A percentile compares a stretch with the other conserved stretches of the same genome.
These are phyloP conservation scores for Prasinococcaceae sp. DNA, from an alignment of 139 green algal genomes.

Conservation along the genomic window DNA sequence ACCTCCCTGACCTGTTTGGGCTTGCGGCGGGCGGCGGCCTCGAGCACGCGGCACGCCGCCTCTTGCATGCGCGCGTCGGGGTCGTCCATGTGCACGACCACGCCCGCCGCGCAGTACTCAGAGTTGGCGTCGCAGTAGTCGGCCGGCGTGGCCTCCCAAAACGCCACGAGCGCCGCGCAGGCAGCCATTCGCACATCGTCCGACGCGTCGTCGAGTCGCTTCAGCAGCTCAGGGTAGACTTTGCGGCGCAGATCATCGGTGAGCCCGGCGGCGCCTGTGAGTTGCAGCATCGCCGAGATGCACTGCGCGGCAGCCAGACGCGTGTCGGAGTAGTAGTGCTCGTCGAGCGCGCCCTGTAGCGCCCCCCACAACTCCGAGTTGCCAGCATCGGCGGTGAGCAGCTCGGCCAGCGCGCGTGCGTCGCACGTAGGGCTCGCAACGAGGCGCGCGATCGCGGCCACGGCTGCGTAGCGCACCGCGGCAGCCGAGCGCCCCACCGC, in stretches of 20 bases:
- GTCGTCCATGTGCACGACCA: slow-evolving; percentile 73
- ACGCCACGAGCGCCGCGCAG: slow-evolving; percentile 25
- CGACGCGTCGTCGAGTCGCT: slow-evolving; percentile 64
- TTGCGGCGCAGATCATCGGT: slow-evolving; percentile 31
- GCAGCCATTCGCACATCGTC: slow-evolving; percentile 34
- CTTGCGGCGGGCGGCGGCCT: slow-evolving; percentile 4
- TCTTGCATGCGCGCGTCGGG: slow-evolving; percentile 35
- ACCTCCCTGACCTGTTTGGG: neutral
- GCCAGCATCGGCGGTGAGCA: neutral
- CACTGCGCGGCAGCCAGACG: slow-evolving; percentile 32
- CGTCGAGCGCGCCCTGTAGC: slow-evolving; percentile 48
- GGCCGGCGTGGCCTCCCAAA: slow-evolving; percentile 22
- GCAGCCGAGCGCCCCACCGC: slow-evolving; percentile 50
- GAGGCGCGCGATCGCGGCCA: slow-evolving; percentile 41
- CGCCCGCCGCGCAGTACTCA: slow-evolving; percentile 40
- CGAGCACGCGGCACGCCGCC: slow-evolving; percentile 20
- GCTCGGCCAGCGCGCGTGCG: neutral
- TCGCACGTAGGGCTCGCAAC: slow-evolving; percentile 23
- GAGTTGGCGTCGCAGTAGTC: slow-evolving; percentile 41
- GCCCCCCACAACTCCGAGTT: slow-evolving; percentile 37
- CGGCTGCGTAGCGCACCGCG: slow-evolving; percentile 45
- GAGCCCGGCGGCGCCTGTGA: slow-evolving; percentile 19
- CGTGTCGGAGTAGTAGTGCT: slow-evolving; percentile 68
- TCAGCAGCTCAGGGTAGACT: slow-evolving; percentile 59
- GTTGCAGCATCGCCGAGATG: slow-evolving; percentile 1